phyloP scores from a whole-genome alignment of 129 eudicot species.

The Artemisia tridentata region DNA sequence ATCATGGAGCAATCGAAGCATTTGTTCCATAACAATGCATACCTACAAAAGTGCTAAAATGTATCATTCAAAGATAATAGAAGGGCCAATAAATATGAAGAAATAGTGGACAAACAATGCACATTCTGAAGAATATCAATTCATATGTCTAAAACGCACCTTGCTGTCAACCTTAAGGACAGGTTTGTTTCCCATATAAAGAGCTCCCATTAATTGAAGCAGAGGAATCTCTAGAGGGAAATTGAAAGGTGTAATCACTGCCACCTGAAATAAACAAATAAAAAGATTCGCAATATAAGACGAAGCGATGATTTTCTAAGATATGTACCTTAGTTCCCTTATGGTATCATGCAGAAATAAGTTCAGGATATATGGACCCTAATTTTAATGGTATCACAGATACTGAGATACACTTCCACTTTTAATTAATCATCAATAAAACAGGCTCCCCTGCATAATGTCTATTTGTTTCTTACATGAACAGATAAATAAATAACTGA shows the following conservation, averaged over 20 bases:
- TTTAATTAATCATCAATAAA: background rate
- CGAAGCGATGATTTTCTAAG: background rate
- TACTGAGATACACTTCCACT: no score
- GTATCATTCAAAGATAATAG: background rate
- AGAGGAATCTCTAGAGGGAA: constrained; percentile 95
- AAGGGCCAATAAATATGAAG: constrained; percentile 4
- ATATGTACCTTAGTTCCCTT: background rate
- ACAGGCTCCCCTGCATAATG: constrained; percentile 1
- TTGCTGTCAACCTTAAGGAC: constrained; percentile 96
- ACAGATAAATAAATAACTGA: background rate
- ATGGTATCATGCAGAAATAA: background rate
- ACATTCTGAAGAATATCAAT: background rate
- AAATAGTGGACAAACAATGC: background rate
- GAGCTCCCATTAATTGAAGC: constrained; percentile 90
- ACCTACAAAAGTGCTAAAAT: constrained; percentile 44
- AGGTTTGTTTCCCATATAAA: constrained; percentile 98
- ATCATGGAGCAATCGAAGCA: constrained; percentile 90
- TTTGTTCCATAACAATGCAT: constrained; percentile 93
- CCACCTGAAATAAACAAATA: constrained; percentile 52
- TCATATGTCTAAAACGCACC: constrained; percentile 36
- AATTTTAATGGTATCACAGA: no score
- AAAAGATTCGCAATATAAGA: constrained; percentile 7
- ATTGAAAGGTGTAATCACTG: constrained; percentile 91
- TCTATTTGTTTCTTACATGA: background rate
- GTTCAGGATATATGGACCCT: no score